These are phyloP conservation scores for Neofusicoccum sp. DNA, from an alignment of 2,329 filamentous ascomycete species.

Conservation along the genomic window DNA sequence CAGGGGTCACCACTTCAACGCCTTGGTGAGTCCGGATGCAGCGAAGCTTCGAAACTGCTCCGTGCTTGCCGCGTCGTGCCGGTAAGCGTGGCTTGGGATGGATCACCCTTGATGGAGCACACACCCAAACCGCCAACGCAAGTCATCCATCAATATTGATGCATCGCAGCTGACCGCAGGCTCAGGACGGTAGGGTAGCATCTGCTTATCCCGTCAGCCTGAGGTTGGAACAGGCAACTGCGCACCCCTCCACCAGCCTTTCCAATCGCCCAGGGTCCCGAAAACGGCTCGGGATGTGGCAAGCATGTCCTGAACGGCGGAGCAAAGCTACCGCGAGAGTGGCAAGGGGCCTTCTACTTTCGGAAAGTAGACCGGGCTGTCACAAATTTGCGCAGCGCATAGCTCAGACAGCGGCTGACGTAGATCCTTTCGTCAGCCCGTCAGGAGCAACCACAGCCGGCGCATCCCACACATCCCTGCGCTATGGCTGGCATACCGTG, in stretches of 20 bases:
- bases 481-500: background rate
- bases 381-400: slow-evolving; percentile 19
- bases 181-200: slow-evolving; percentile 2
- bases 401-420: slow-evolving; percentile 17
- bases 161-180: slow-evolving; percentile 10
- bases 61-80: slow-evolving; percentile 17
- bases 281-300: background rate
- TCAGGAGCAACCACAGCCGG: slow-evolving; percentile 13
- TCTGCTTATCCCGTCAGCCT: slow-evolving; percentile 1
- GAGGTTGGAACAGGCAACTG: slow-evolving; percentile 14
- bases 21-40: slow-evolving; percentile 6
- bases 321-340: slow-evolving; percentile 7
- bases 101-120: slow-evolving; percentile 16
- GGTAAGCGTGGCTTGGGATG: slow-evolving; percentile 16
- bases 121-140: slow-evolving; percentile 1
- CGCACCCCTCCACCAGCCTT: background rate
- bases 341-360: slow-evolving; percentile 14
- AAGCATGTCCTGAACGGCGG: slow-evolving; percentile 11
- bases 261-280: slow-evolving; percentile 3
- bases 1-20: slow-evolving; percentile 10
- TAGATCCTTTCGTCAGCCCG: slow-evolving; percentile 20
- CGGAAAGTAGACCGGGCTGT: slow-evolving; percentile 14
- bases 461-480: slow-evolving; percentile 13
- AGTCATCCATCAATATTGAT: slow-evolving; percentile 16
- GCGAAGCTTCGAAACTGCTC: slow-evolving; percentile 19